Evolutionary conservation across 2,329 filamentous ascomycete species (phyloP), one percentile per base, ranked within the genome.

Genomic region (Ophiostoma novo-ulmi): DNA sequence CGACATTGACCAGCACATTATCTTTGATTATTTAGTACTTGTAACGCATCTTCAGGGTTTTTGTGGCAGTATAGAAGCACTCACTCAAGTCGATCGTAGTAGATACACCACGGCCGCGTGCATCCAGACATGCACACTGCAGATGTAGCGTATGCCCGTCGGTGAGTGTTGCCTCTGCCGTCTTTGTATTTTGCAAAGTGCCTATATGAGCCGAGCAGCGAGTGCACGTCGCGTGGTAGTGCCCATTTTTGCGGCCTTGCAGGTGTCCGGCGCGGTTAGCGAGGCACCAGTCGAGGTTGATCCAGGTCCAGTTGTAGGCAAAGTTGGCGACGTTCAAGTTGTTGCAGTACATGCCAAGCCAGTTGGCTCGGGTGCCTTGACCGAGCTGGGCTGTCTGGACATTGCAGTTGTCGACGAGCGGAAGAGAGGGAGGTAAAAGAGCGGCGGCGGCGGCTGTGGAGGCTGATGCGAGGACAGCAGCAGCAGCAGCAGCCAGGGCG

Each of bases 261-360:
- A 79, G 75, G 8, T 70, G 61, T 11, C 77, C 76, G 22, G 52
- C 72, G 31, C 74, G 72, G 71, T 78, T 79, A 22, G 73, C 75
- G 6, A 78, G 61, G 63, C 78, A 79, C 68, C 74, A 67, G 63
- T 79, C 76, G 22, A 80, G 78, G 58, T 82, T 76, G 71, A 82
- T 77, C 78, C 78, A 80, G 14, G 80, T 78, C 79, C 80, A 82
- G 69, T 80, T 79, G 74, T 81, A 82, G 31, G 75, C 77, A 70
- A 76, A 81, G 6, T 75, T 61, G 1, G 72, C 75, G 72, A 75
- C 76, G 73, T 81, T 73, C 63, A 79, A 73, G 68, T 80, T 80
- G 71, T 79, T 78, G 76, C 80, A 82, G 73, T 80, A 81, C 74
- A 80, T 76, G 41, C 80, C 80, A 0, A 82, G 79, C 79, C 1